Evolutionary conservation across 768 basidiomycete genomes (phyloP).

Genomic region (Pluteus cervinus): DNA sequence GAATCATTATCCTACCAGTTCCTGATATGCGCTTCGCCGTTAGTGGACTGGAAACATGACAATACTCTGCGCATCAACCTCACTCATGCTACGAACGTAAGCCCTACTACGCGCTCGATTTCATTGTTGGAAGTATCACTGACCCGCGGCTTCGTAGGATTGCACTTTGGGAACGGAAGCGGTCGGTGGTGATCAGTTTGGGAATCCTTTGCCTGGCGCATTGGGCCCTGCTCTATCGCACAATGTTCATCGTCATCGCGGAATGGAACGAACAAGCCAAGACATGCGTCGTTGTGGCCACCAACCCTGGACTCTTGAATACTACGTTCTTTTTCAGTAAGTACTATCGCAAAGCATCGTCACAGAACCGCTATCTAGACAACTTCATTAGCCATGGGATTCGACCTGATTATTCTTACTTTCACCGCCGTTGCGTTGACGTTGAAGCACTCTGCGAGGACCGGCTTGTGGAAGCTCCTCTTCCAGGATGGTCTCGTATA

Average conservation of each 20-base stretch:
- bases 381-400: slow-evolving; percentile 54
- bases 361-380: slow-evolving; percentile 1
- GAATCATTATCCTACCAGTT: too few species aligned
- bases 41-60: slow-evolving; percentile 64
- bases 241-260: slow-evolving; percentile 62
- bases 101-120: slow-evolving; percentile 10
- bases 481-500: slow-evolving; percentile 72
- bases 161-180: slow-evolving; percentile 64
- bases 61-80: slow-evolving; percentile 60
- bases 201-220: slow-evolving; percentile 53
- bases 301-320: slow-evolving; percentile 52
- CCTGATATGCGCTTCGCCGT: too few species aligned
- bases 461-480: slow-evolving; percentile 61
- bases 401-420: slow-evolving; percentile 55
- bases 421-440: slow-evolving; percentile 51
- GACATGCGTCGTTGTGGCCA: slow-evolving; percentile 45
- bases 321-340: slow-evolving; percentile 66
- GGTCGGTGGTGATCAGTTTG: slow-evolving; percentile 42
- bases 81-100: slow-evolving; percentile 66
- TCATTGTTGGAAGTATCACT: slow-evolving; percentile 6
- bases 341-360: slow-evolving; percentile 16
- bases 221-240: slow-evolving; percentile 62
- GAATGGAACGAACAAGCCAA: slow-evolving; percentile 35
- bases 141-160: slow-evolving; percentile 31
- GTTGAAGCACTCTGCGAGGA: slow-evolving; percentile 44